Base-by-base conservation (phyloP, 805 yeast species). In the Blastobotrys americana region DNA sequence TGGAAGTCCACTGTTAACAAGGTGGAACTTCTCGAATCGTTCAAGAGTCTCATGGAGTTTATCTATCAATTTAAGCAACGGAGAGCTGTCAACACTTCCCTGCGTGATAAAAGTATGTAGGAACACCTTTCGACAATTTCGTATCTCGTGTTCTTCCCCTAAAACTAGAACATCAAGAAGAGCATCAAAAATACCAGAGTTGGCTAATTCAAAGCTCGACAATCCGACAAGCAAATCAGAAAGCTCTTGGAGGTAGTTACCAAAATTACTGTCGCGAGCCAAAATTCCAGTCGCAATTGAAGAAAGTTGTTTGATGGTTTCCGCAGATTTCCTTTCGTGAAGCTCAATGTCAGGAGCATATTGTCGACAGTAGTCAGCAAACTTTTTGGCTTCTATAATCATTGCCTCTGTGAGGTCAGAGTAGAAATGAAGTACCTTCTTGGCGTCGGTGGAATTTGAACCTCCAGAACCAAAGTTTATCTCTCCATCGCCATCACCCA, bases 181-280 rank as follows among this genome's bases (percentile, higher is more conserved):
- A 0, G 68, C 54, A 4, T 68, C 67, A 5, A 82, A 69, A 4
- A 84, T 59, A 0, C 88, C 88, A 1, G 88, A 82, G 2, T 82
- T 72, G 4, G 80, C 70, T 27, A 88, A 66, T 58, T 87, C 95
- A 64, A 79, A 85, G 47, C 89, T 80, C 0, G 95, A 84, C 3
- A 83, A 65, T 3, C 48, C 43, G 3, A 31, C 42, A 5, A 53
- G 37, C 5, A 46, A 25, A 8, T 31, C 33, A 2, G 52, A 31
- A 13, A 52, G 40, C 17, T 46, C 36, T 2, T 25, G 8, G 15
- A 50, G 23, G 20, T 42, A 18, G 28, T 36, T 28, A 3, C 18
- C 42, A 8, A 46, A 37, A 15, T 44, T 22, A 23, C 37, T 34
- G 15, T 33, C 48, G 3, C 51, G 44, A 1, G 65, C 60, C n/a